Conservation (phyloP, 2,329 filamentous ascomycete species). For the Graphiopsis chlorocephala region DNA sequence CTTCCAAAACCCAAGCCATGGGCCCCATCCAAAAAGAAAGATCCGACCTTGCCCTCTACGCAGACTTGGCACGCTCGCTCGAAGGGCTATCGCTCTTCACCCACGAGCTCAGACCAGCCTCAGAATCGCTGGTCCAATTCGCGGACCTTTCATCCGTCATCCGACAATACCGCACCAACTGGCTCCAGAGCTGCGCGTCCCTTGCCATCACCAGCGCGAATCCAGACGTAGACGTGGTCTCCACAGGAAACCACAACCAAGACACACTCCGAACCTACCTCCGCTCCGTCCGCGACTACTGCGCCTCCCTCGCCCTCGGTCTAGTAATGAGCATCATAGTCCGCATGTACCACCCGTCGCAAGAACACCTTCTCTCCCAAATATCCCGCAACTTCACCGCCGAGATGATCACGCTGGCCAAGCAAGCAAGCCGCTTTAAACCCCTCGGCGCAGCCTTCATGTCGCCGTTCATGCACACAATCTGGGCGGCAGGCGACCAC, state of each 20-base stretch:
- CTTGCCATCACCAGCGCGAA: not conserved
- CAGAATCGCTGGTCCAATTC: not conserved
- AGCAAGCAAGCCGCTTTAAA: not conserved
- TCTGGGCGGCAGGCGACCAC: not conserved
- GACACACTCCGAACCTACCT: not conserved
- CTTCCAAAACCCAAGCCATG: not conserved
- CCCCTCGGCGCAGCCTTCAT: constrained; percentile 3
- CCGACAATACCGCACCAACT: not conserved
- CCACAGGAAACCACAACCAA: not conserved
- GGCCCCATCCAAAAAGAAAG: not conserved
- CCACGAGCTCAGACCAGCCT: not conserved
- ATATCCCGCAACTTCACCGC: not conserved
- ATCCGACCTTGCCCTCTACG: not conserved
- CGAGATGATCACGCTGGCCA: not conserved
- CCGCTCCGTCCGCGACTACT: not conserved
- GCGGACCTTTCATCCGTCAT: not conserved
- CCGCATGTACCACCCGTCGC: not conserved
- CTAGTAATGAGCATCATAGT: not conserved
- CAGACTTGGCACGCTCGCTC: not conserved
- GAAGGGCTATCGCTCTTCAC: not conserved
- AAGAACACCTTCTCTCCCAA: not conserved
- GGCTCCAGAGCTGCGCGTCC: not conserved
- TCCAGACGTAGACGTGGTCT: not conserved
- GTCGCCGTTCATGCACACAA: not conserved
- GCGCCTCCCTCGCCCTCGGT: not conserved